A percentile compares a stretch with the other conserved stretches of the same genome.
Evolutionary conservation across 805 yeast species (phyloP).

Genomic region (Pichia eremophila): DNA sequence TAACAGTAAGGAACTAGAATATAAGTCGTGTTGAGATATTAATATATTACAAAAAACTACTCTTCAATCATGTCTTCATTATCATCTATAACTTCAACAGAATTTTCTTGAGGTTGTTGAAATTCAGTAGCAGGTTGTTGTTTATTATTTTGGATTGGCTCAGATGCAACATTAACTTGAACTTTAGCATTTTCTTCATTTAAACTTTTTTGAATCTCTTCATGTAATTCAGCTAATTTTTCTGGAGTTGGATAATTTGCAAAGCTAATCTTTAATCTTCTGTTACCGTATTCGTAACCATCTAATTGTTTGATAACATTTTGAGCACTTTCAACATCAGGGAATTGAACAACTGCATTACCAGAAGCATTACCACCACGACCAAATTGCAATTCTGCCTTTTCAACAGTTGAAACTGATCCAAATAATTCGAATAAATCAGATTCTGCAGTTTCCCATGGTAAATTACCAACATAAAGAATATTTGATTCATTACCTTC

Average conservation of each 20-base stretch:
- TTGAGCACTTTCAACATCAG: slow-evolving; percentile 56
- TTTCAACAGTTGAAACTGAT: slow-evolving; percentile 64
- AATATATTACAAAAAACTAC: not conserved
- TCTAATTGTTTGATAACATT: slow-evolving; percentile 66
- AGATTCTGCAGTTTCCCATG: slow-evolving; percentile 78
- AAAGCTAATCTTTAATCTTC: slow-evolving; percentile 58
- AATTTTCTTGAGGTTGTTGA: not conserved
- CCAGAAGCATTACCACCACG: slow-evolving; percentile 66
- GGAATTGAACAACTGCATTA: slow-evolving; percentile 75
- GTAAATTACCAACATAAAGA: slow-evolving; percentile 69
- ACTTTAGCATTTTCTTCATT: not conserved
- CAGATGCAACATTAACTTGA: not conserved
- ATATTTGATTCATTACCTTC: slow-evolving; percentile 51
- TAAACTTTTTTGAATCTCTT: slow-evolving; percentile 13
- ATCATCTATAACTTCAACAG: slow-evolving; percentile 8
- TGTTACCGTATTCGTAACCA: slow-evolving; percentile 77
- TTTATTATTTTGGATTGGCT: not conserved
- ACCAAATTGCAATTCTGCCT: slow-evolving; percentile 67
- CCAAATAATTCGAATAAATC: slow-evolving; percentile 82
- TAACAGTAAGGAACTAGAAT: too few relatives aligned
- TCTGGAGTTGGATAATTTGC: slow-evolving; percentile 32
- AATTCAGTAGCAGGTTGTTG: not conserved
- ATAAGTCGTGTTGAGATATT: too few relatives aligned
- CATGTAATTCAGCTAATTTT: slow-evolving; percentile 5
- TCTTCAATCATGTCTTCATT: slow-evolving; percentile 21